phyloP scores from a whole-genome alignment of 352 stramenopile genomes.

The Phytophthora pseudosyringae region DNA sequence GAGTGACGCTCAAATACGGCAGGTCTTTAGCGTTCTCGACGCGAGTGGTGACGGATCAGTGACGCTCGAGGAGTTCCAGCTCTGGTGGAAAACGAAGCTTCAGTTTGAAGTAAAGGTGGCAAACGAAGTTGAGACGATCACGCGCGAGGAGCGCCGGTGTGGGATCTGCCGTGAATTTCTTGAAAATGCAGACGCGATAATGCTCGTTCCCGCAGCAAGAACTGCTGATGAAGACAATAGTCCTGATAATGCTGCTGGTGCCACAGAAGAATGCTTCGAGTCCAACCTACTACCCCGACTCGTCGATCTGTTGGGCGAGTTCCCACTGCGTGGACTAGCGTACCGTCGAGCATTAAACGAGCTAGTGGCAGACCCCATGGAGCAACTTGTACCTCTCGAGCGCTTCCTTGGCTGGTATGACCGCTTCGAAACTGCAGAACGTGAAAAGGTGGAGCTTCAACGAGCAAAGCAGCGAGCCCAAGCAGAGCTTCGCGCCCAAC shows the following conservation, averaged over 20 bases:
- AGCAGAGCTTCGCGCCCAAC: conserved; percentile 45
- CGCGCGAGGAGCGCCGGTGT: conserved; percentile 26
- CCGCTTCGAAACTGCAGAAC: conserved; percentile 50
- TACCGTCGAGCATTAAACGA: conserved; percentile 58
- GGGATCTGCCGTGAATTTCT: conserved; percentile 52
- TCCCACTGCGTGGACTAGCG: conserved; percentile 55
- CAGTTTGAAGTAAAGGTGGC: conserved; percentile 61
- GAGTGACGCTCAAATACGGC: conserved; percentile 47
- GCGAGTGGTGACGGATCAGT: conserved; percentile 70
- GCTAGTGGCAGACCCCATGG: conserved; percentile 41
- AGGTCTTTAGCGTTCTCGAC: conserved; percentile 68
- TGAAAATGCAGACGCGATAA: conserved; percentile 45
- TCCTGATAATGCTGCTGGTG: not conserved
- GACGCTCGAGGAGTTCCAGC: conserved; percentile 72
- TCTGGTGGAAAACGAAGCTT: conserved; percentile 81
- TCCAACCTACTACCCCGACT: conserved; percentile 67
- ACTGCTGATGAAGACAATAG: not conserved
- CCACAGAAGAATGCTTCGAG: conserved; percentile 44
- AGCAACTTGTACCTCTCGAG: conserved; percentile 54
- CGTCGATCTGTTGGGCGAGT: conserved; percentile 54
- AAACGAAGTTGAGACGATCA: conserved; percentile 36
- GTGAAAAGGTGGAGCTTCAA: conserved; percentile 56
- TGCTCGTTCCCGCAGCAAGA: conserved; percentile 2
- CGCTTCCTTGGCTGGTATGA: conserved; percentile 66
- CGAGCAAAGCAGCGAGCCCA: conserved; percentile 49